Base-by-base conservation (phyloP, 768 basidiomycete species). In the Pleurotus djamor region DNA sequence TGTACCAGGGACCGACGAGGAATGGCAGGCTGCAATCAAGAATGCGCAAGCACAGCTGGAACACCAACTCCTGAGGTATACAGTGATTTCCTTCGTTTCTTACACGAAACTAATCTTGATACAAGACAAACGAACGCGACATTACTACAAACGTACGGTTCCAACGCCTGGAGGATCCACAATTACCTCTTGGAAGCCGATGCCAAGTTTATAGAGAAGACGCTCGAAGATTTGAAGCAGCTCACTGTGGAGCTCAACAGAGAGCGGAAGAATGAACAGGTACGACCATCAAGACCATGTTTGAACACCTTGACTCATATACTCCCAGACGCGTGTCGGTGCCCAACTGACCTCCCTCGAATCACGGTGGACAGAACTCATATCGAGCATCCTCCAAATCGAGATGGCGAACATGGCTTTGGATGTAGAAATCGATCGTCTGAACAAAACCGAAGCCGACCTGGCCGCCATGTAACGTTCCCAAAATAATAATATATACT, bases 401-500 rank as follows among this genome's bases (percentile, higher is more conserved):
- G 96, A 97, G 79, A 87, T 98, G 86, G 96, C 95, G 14, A 96
- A 94, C 69, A 82, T 88, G 44, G 93, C 94, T 32, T 72, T 97
- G 71, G 94, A 95, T 65, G 86, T 79, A 4, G 94, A 97, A 67
- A 79, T 97, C 50, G 83, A 81, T 48, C 74, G 79, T 41, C 72
- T 92, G 55, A 79, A 80, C 64, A 75, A 74, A 60, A 80, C 72
- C 61, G 88, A 89, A 70, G 82, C 77, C 3, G 89, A 91, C 66
- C 76, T 92, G 51, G 78, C 81, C 45, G 78, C 54, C 36, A 13
- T 54, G 36, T 54, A 28, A 28, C 21, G 21, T 28, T 28, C 21
- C 21, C 21, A 28, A 28, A 28, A 28, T 28, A 28, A 28, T 28
- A 28, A 28, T 28, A 28, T 28, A 28, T 28, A 28, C 21, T 28